Evolutionary conservation across 2,329 filamentous ascomycete genomes (phyloP).

Genomic region (Akanthomyces uredinophilus): DNA sequence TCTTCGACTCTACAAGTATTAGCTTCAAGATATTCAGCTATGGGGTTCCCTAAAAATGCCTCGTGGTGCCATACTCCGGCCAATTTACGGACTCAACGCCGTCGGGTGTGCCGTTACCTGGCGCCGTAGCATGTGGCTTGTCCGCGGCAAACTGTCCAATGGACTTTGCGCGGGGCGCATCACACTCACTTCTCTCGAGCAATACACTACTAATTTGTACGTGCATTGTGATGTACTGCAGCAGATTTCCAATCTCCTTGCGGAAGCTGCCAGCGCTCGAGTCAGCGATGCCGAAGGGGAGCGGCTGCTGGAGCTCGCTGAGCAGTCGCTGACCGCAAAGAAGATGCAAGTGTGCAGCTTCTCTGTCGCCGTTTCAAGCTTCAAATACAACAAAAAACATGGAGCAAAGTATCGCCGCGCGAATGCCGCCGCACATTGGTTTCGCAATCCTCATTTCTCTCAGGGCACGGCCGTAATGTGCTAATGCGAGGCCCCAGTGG

Average conservation of each 20-base stretch:
- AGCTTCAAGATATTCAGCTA: too few relatives aligned
- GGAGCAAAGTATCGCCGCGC: slow-evolving; percentile 30
- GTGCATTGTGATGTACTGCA: slow-evolving; percentile 21
- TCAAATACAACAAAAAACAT: slow-evolving; percentile 36
- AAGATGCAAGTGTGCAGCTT: slow-evolving; percentile 31
- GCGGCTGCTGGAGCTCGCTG: slow-evolving; percentile 25
- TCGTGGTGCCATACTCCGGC: not conserved
- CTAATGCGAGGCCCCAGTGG: slow-evolving; percentile 29
- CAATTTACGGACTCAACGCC: not conserved
- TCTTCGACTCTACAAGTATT: too few relatives aligned
- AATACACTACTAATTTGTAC: slow-evolving; percentile 13
- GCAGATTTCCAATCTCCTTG: slow-evolving; percentile 18
- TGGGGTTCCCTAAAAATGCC: too few relatives aligned
- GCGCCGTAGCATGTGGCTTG: not conserved
- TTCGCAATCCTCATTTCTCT: slow-evolving; percentile 23
- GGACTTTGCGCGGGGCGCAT: not conserved
- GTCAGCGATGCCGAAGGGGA: not conserved
- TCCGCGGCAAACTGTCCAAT: not conserved
- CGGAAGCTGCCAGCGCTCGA: slow-evolving; percentile 13
- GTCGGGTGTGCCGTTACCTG: not conserved
- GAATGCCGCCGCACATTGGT: slow-evolving; percentile 17
- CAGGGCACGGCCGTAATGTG: slow-evolving; percentile 30
- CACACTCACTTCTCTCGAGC: slow-evolving; percentile 3
- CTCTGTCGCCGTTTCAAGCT: slow-evolving; percentile 31
- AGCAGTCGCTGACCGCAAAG: slow-evolving; percentile 33